These are phyloP conservation scores for Monosporascus sp. DNA, from an alignment of 2,329 filamentous ascomycete genomes.

Conservation along the genomic window DNA sequence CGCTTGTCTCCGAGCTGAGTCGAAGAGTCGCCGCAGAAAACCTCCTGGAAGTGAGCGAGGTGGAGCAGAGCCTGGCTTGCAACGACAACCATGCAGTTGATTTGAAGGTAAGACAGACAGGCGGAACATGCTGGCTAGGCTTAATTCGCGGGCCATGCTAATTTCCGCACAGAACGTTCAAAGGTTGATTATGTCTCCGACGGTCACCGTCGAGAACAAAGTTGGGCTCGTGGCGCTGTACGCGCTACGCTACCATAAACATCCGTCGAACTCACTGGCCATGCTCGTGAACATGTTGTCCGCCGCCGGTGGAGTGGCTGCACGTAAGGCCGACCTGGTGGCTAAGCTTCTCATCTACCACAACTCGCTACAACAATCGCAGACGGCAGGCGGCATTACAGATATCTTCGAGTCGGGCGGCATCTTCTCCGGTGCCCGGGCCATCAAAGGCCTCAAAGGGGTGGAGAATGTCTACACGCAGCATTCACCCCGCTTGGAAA, in stretches of 20 bases:
- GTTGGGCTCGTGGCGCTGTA: conserved; percentile 90
- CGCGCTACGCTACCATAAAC: conserved; percentile 83
- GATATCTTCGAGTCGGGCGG: conserved; percentile 89
- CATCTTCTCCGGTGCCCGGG: conserved; percentile 83
- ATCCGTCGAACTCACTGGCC: conserved; percentile 75
- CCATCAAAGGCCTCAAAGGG: conserved; percentile 91
- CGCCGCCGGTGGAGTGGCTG: conserved; percentile 75
- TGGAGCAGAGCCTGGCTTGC: conserved; percentile 94
- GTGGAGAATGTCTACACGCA: conserved; percentile 99
- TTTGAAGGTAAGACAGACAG: conserved; percentile 59
- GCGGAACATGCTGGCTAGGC: neutral
- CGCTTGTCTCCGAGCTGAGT: conserved; percentile 88
- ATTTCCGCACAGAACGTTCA: conserved; percentile 62
- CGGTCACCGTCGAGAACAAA: conserved; percentile 76
- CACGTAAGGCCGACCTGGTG: conserved; percentile 72
- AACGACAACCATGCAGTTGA: conserved; percentile 92
- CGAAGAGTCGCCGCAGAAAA: conserved; percentile 79
- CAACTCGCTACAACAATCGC: conserved; percentile 74
- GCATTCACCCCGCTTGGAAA: conserved; percentile 83
- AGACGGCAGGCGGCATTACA: conserved; percentile 71
- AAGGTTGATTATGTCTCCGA: conserved; percentile 73
- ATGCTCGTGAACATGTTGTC: conserved; percentile 82
- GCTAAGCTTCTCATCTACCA: conserved; percentile 81
- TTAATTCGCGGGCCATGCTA: conserved; percentile 10
- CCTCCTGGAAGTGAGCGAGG: conserved; percentile 90